Evolutionary conservation across 495 filamentous ascomycete genomes (phyloP).

Genomic region (Penicillium canescens): DNA sequence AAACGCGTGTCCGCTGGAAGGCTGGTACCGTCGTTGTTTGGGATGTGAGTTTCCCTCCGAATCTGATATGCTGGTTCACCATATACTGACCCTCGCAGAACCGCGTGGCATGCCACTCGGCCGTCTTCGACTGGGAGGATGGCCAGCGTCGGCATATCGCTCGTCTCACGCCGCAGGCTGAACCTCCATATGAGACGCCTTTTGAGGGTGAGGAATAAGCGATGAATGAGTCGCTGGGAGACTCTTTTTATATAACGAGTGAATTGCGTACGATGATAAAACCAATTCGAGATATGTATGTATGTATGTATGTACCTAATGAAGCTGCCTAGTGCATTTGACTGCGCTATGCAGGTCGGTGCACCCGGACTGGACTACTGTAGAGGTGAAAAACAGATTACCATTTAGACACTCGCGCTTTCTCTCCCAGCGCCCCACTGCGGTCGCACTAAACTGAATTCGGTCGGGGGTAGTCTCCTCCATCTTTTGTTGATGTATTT

Average conservation of each 20-base stretch:
- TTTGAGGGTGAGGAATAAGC: conserved; percentile 45
- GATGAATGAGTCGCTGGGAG: background rate
- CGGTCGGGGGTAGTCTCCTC: background rate
- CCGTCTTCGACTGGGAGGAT: conserved; percentile 78
- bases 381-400: conserved; percentile 3
- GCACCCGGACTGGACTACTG: background rate
- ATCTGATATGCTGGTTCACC: background rate
- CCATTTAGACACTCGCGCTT: background rate
- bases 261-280: too few species aligned
- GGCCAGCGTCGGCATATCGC: conserved; percentile 79
- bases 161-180: conserved; percentile 82
- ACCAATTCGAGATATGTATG: background rate
- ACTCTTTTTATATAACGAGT: background rate
- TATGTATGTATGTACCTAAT: too few species aligned
- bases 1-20: conserved; percentile 59
- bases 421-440: conserved; percentile 1
- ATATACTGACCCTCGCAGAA: conserved; percentile 45
- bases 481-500: conserved; percentile 1
- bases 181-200: conserved; percentile 65
- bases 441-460: background rate
- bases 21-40: conserved; percentile 61
- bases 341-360: too few species aligned
- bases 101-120: conserved; percentile 74
- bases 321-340: too few species aligned
- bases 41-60: conserved; percentile 46